Conservation (phyloP, 305 asterid species). For the Rubia occidens region DNA sequence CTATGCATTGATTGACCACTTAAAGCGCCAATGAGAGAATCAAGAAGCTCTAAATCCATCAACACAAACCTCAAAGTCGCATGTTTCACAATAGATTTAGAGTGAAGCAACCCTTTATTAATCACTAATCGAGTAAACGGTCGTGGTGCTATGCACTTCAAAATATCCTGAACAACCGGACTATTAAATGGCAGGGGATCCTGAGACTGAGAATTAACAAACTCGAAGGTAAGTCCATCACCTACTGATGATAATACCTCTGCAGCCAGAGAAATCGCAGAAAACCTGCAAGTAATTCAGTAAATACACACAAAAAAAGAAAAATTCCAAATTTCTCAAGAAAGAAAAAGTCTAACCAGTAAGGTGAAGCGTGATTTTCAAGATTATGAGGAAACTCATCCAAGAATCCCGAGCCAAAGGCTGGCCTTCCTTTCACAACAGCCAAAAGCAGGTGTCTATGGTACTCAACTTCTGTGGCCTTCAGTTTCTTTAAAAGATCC, state of each 20-base stretch:
- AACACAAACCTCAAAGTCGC: constrained; percentile 70
- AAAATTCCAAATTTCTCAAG: constrained; percentile 1
- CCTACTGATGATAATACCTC: constrained; percentile 61
- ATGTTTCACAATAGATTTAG: constrained; percentile 62
- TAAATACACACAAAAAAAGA: constrained; percentile 21
- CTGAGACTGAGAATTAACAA: constrained; percentile 23
- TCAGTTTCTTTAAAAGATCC: constrained; percentile 83
- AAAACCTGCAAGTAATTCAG: constrained; percentile 67
- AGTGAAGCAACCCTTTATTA: constrained; percentile 75
- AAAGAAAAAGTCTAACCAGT: constrained; percentile 50
- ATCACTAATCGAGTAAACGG: constrained; percentile 56
- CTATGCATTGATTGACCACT: constrained; percentile 33
- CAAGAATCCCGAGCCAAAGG: constrained; percentile 68
- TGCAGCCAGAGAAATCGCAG: constrained; percentile 79
- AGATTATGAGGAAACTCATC: constrained; percentile 81
- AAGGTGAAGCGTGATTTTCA: constrained; percentile 64
- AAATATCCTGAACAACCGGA: constrained; percentile 45
- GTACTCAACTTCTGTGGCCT: constrained; percentile 53
- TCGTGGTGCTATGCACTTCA: constrained; percentile 67
- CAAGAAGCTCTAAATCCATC: constrained; percentile 67
- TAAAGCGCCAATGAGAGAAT: constrained; percentile 43
- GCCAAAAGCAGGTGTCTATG: constrained; percentile 69
- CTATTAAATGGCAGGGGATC: constrained; percentile 36
- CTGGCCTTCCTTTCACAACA: constrained; percentile 61
- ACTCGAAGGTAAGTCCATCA: constrained; percentile 45